Conservation (phyloP, 2,329 filamentous ascomycete genomes). For the Metarhizium album region DNA sequence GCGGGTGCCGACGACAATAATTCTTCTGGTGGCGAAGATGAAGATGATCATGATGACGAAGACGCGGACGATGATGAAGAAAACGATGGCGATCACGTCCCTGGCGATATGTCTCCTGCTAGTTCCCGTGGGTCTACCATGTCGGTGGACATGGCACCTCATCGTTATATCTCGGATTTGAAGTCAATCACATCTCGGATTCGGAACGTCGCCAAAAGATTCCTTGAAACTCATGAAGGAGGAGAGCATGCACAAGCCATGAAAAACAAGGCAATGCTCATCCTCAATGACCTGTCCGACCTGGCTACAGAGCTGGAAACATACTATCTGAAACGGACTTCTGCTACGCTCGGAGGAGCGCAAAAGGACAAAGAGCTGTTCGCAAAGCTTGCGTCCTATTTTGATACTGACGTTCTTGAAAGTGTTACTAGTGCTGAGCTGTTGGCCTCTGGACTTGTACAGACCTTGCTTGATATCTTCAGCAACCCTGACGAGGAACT, state of each 20-base stretch:
- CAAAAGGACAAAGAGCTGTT: slow-evolving; percentile 57
- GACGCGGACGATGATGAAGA: slow-evolving; percentile 42
- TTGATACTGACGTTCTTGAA: slow-evolving; percentile 78
- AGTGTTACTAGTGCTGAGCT: slow-evolving; percentile 94
- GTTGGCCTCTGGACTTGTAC: slow-evolving; percentile 80
- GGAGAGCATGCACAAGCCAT: slow-evolving; percentile 60
- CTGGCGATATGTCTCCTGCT: slow-evolving; percentile 50
- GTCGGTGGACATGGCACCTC: slow-evolving; percentile 46
- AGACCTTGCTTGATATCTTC: slow-evolving; percentile 72
- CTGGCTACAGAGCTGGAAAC: slow-evolving; percentile 61
- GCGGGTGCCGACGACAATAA: slow-evolving; percentile 26
- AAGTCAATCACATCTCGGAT: slow-evolving; percentile 56
- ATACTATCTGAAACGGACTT: slow-evolving; percentile 53
- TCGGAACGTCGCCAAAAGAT: slow-evolving; percentile 65
- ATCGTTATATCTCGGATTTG: slow-evolving; percentile 34
- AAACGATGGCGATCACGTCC: slow-evolving; percentile 38
- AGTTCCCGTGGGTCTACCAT: slow-evolving; percentile 58
- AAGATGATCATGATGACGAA: slow-evolving; percentile 41
- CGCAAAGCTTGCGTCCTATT: slow-evolving; percentile 65
- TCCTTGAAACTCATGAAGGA: slow-evolving; percentile 73
- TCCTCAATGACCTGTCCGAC: slow-evolving; percentile 59
- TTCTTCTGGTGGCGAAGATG: slow-evolving; percentile 28
- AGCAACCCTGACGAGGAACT: slow-evolving; percentile 55
- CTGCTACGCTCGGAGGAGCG: slow-evolving; percentile 26
- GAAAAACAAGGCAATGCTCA: slow-evolving; percentile 67